phyloP scores from a whole-genome alignment of 441 rosid species.

The Syzygium malaccense region DNA sequence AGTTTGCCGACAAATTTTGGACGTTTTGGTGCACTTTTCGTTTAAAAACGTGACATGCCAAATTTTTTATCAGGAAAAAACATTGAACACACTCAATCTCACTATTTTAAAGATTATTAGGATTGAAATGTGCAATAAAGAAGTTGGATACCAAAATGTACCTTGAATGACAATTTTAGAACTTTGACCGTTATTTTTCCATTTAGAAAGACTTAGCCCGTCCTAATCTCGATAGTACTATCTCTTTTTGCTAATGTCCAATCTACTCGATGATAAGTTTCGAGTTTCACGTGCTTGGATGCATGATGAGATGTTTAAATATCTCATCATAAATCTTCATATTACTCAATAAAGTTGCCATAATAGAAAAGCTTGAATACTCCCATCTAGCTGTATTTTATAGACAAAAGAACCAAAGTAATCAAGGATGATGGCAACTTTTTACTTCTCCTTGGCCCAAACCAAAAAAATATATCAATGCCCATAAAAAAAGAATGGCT shows the following conservation, averaged over 20 bases:
- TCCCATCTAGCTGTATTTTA: not conserved
- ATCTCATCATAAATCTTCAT: not conserved
- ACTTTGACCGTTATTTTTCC: not conserved
- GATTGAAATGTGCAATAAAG: not conserved
- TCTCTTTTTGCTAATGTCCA: not conserved
- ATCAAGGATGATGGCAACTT: not conserved
- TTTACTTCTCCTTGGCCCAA: not conserved
- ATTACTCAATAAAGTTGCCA: not conserved
- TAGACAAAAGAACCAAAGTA: not conserved
- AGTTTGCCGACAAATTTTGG: rapidly evolving
- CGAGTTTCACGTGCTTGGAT: not conserved
- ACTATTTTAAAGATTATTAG: not conserved
- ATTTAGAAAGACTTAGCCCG: not conserved
- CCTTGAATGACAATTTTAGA: not conserved
- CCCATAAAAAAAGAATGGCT: not conserved
- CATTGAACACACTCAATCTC: not conserved
- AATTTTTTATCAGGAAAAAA: not conserved
- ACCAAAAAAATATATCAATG: not conserved
- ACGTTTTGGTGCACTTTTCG: not conserved
- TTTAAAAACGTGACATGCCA: not conserved
- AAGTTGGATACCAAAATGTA: not conserved
- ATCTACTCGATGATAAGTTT: not conserved
- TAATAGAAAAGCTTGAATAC: not conserved
- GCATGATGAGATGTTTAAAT: not conserved
- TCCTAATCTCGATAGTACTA: not conserved